phyloP scores from a whole-genome alignment of 805 yeast species.

The Hermanozyma aechmeae region DNA sequence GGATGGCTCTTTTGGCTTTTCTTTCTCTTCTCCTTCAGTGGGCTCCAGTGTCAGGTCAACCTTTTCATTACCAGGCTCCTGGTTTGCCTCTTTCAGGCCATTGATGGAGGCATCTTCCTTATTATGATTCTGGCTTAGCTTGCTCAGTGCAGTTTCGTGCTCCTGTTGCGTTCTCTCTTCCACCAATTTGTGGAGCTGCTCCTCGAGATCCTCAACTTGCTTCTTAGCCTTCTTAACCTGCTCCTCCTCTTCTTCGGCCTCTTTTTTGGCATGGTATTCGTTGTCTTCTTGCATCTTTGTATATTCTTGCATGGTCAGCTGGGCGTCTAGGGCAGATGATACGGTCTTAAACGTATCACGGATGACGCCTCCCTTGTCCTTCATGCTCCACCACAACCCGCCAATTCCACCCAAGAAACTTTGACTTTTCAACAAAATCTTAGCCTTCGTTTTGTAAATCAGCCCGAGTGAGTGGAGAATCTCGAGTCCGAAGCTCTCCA shows the following conservation, averaged over 20 bases:
- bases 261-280: constrained; percentile 32
- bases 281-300: constrained; percentile 55
- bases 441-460: constrained; percentile 56
- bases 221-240: constrained; percentile 7
- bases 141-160: too few relatives aligned
- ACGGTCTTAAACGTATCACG: constrained; percentile 66
- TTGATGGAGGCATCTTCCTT: too few relatives aligned
- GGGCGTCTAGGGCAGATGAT: constrained; percentile 71
- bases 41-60: constrained; percentile 2
- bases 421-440: constrained; percentile 57
- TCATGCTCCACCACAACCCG: constrained; percentile 59
- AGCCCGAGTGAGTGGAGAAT: constrained; percentile 70
- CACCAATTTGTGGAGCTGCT: constrained; percentile 7
- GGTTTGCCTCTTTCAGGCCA: too few relatives aligned
- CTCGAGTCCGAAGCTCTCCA: constrained; percentile 81
- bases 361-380: constrained; percentile 66
- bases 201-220: constrained; percentile 13
- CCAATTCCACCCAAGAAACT: constrained; percentile 49
- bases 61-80: constrained; percentile 2
- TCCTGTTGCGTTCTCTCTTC: constrained; percentile 2
- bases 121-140: too few relatives aligned
- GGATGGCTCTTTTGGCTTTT: constrained; percentile 18
- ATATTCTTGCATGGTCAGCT: constrained; percentile 65
- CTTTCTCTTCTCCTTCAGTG: constrained; percentile 1
- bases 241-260: constrained; percentile 14